Base-by-base conservation (phyloP, 1,284 basidiomycete species). In the Blastosporella zonata region DNA sequence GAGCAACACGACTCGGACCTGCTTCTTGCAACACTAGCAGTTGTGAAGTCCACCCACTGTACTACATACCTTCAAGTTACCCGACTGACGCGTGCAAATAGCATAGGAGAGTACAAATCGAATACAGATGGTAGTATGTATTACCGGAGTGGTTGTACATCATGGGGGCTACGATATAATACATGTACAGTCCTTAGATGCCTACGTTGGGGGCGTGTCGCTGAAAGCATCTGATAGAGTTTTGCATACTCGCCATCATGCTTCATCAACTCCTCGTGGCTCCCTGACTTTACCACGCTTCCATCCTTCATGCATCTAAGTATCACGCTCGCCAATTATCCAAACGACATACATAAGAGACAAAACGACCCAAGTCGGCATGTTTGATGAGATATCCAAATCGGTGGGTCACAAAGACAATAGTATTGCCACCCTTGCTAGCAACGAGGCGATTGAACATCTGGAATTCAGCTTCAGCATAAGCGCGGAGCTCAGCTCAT, bases 331-430 rank as follows among this genome's bases (percentile, higher is more conserved):
- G 13, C 27, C 10, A 2, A 31, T 52, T 17, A 53, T 15, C 33
- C 4, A 17, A 9, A 18, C 6, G 15, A 13, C 13, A 31, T 10
- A 3, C 5, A 21, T 6, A 18, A 10, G n/a, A 9, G 3, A 22
- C 21, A n/a, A 5, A 18, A 20, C 2, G 18, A 22, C 2, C 81
- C 9, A 77, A 52, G 59, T 86, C 83, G 0, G 84, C 82, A 52
- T 79, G 68, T 47, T 76, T 75, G 1, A 82, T 84, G 35, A 86
- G 67, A 59, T 81, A 80, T 3, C 82, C 84, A 54, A 86, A 85
- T 3, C 83, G 73, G 62, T 86, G 84, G 0, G 84, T 84, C 2
- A 84, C 81, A 53, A 84, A 85, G 2, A 86, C 66, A 75, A 85
- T 79, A 8, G 82, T 84, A 61, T 82, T 81, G 13, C 77, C 80